Evolutionary conservation across 1,139 yeast genomes (phyloP).

Genomic region (Pichia cactophila): DNA sequence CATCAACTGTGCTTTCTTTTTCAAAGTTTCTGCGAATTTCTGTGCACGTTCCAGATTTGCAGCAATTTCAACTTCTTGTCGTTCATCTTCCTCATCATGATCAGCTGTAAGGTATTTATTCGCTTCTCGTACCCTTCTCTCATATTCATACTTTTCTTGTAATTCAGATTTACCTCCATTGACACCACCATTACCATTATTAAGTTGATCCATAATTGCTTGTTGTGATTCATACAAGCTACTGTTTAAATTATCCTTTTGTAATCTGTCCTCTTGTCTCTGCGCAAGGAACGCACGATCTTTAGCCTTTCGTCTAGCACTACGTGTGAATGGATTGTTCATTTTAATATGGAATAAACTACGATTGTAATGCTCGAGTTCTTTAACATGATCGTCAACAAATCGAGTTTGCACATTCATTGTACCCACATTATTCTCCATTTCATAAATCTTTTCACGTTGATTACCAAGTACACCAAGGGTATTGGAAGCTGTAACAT

Average conservation of each 20-base stretch:
- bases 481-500: constrained; percentile 82
- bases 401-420: constrained; percentile 77
- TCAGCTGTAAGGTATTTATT: constrained; percentile 24
- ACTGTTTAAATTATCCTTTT: constrained; percentile 22
- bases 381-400: constrained; percentile 79
- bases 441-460: constrained; percentile 72
- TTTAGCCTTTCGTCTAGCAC: constrained; percentile 64
- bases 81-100: constrained; percentile 50
- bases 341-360: constrained; percentile 78
- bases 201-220: constrained; percentile 20
- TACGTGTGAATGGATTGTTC: constrained; percentile 80
- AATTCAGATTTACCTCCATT: constrained; percentile 21
- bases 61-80: constrained; percentile 50
- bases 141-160: constrained; percentile 44
- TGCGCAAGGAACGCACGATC: constrained; percentile 67
- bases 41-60: constrained; percentile 48
- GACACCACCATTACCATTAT: constrained; percentile 4
- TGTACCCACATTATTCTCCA: constrained; percentile 68
- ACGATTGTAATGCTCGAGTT: constrained; percentile 72
- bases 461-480: constrained; percentile 90
- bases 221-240: constrained; percentile 24
- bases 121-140: constrained; percentile 42
- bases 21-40: constrained; percentile 37
- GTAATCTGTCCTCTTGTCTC: constrained; percentile 31
- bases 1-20: constrained; percentile 39